Evolutionary conservation across 179 eudicot species (phyloP), one percentile per base, ranked within the genome.

Genomic region (Spinacia oleracea): DNA sequence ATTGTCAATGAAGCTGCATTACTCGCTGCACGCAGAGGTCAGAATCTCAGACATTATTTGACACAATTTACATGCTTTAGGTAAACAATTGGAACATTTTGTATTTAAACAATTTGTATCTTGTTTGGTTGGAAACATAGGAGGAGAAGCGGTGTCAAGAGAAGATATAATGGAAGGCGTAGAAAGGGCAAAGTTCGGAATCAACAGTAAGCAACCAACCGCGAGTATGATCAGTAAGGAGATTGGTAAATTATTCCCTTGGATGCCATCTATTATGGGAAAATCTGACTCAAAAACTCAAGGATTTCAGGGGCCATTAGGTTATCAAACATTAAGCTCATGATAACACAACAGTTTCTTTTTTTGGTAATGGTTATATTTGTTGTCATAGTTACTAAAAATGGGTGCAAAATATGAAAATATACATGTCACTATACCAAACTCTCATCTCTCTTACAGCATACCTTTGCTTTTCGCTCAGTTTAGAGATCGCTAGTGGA

Each of bases 21-120:
- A 38, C 97, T 96, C 34, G 98, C 99, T 78, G 98, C 98, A 67
- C 96, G 99, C 6, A 89, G 98, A 90, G 99, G 98, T 96, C 67
- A 72, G 83, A 70, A 53, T 46, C 72, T 67, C 31, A 3, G 12
- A 14, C 32, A 7, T 11, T 20, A 9, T 76, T 46, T 31, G 25
- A 64, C 5, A 5, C 18, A 65, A 27, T 14, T 63, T 42, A 42
- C 23, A 31, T 11, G 9, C 48, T 23, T 23, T 35, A 25, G 23
- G 23, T 14, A 27, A 31, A 20, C 34, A 1, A 15, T n/a, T n/a
- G n/a, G n/a, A n/a, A n/a, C n/a, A n/a, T n/a, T n/a, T n/a, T n/a
- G 32, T 51, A 27, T 20, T 32, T 59, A 25, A 27, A 70, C 16
- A 46, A 46, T 45, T 7, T 31, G 25, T 6, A 38, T 55, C 9